Conservation (phyloP, 176 grass and related monocot species). For the Oryza longistaminata region DNA sequence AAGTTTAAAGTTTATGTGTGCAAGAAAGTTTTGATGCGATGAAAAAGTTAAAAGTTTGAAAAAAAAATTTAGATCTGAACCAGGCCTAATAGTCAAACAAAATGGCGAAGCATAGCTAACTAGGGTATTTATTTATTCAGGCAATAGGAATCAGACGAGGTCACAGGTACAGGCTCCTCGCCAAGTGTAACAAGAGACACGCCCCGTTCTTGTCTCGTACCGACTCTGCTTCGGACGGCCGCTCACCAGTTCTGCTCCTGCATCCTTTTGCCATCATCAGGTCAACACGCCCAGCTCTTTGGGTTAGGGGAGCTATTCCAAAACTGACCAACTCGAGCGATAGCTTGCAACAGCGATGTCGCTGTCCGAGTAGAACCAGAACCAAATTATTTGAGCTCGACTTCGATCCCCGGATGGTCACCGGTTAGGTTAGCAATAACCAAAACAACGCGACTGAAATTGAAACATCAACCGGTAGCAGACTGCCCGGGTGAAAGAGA, state of each 20-base stretch:
- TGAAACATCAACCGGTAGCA: background rate
- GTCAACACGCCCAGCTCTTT: background rate
- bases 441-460: background rate
- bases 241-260: background rate
- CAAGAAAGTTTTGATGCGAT: too few relatives aligned
- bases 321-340: background rate
- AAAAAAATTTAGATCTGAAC: too few relatives aligned
- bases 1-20: too few relatives aligned
- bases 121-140: background rate
- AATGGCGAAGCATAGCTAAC: too few relatives aligned
- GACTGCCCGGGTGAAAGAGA: background rate
- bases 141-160: background rate
- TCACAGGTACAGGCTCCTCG: background rate
- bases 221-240: background rate
- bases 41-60: too few relatives aligned
- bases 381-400: background rate
- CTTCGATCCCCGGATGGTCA: background rate
- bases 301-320: background rate
- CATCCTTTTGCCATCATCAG: background rate
- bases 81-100: too few relatives aligned
- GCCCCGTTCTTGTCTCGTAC: background rate
- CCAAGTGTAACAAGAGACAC: background rate
- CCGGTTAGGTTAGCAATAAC: constrained; percentile 24
- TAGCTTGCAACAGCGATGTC: background rate
- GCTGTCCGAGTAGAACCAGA: background rate